Base-by-base conservation (phyloP, 2,329 filamentous ascomycete species). In the Kalaharituber pfeilii region DNA sequence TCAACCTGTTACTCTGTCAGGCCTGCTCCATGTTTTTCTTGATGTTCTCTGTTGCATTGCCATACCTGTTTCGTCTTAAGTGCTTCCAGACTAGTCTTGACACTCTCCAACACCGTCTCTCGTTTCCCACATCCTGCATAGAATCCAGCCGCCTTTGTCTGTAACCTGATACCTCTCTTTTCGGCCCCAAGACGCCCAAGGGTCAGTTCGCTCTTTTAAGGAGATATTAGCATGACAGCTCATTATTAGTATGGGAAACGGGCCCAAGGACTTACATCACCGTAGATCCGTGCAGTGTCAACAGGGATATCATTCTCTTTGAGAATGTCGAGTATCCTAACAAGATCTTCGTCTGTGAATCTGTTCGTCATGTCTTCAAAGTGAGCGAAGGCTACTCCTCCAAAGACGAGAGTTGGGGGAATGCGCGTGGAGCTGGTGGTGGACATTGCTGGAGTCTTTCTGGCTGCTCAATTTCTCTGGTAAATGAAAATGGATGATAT, bases 151-250 rank as follows among this genome's bases (percentile, higher is more conserved):
- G 30, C 9, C 30, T 36, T 36, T 36, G 30, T 36, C 9, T 36
- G 30, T 9, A 36, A 9, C 30, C 30, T 36, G 30, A 36, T 36
- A n/a, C 30, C 30, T 9, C 30, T 9, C 30, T n/a, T n/a, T 9
- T 9, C 30, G 30, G n/a, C 30, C 9, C n/a, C 11, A 25, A n/a
- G 13, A 24, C 27, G 28, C 13, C 3, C 15, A 24, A 51, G 26
- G 33, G 24, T 20, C 24, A 1, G 28, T 11, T 20, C 11, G 33
- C 27, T 26, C 36, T 45, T 55, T 20, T 22, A 44, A 52, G 29
- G 50, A 45, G 49, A 49, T 55, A 39, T 51, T 55, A 24, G 39
- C n/a, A 42, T 29, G 42, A 39, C 39, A 27, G 22, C 11, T 49
- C 25, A 49, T 30, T 52, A 39, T 49, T 6, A 39, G 3, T 18